Base-by-base conservation (phyloP, 2,329 filamentous ascomycete genomes). In the Chaetomium strumarium region DNA sequence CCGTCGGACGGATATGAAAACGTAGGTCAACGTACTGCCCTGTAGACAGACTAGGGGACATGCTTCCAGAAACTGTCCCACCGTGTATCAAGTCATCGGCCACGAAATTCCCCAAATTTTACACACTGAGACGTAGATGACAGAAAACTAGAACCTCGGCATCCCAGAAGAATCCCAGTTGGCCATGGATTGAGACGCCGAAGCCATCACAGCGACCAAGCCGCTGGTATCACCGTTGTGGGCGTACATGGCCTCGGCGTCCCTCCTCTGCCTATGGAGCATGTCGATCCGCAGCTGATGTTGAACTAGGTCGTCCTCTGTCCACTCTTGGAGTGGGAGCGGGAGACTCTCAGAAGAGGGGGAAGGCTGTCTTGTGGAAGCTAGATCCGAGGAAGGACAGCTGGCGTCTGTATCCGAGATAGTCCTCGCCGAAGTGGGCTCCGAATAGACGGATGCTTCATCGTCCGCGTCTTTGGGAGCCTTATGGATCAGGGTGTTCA, bases 161-260 rank as follows among this genome's bases (percentile, higher is more conserved):
- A 42, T 33, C 14, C 50, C 44, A 13, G 5, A 14, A 17, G 30
- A 11, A n/a, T 47, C 14, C 44, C 19, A 44, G 33, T n/a, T 29
- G 1, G 20, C 24, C 0, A 11, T 17, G 11, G 14, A 20, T 14
- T 33, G 37, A 5, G 43, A 36, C 10, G 46, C 49, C 7, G 29
- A 14, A 1, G 46, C 29, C 2, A 51, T 34, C 8, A 57, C 34
- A 2, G 52, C 39, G 12, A 55, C 40, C 11, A 57, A 16, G 2
- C 49, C 53, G 45, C 52, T 53, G 4, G 40, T 40, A 14, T 57
- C 55, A 6, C 53, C 55, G 37, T 46, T 55, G 1, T 30, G 46
- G 4, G 39, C 40, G 19, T 49, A 55, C 19, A 55, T 17, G 5
- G 33, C 44, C 29, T 51, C 43, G 6, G 52, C 52, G 0, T 48